These are phyloP conservation scores for Paramecium primaurelia DNA, from an alignment of 73 alveolate genomes.

Conservation along the genomic window DNA sequence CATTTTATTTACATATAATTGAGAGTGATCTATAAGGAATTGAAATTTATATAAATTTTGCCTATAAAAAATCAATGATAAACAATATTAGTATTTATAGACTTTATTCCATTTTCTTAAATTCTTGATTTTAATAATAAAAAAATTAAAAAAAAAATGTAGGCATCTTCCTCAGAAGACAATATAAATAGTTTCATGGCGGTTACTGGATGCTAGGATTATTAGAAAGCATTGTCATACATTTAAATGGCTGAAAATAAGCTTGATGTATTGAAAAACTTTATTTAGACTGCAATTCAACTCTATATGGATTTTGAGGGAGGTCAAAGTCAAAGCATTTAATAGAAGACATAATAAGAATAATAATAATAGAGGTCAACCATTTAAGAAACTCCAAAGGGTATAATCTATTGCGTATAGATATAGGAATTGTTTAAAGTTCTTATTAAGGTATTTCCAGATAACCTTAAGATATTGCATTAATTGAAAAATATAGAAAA, in stretches of 20 bases:
- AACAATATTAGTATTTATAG: neutral
- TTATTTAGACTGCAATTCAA: neutral
- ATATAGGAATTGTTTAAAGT: neutral
- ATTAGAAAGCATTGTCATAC: neutral
- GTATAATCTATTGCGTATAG: neutral
- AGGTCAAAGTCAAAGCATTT: neutral
- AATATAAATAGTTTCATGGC: neutral
- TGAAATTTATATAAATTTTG: neutral
- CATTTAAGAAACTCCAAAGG: neutral
- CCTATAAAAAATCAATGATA: neutral
- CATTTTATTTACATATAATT: neutral
- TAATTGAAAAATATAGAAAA: neutral
- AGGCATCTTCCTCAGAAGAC: neutral
- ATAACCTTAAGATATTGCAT: neutral
- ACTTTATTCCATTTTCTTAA: neutral
- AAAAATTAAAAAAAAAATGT: neutral
- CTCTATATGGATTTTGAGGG: slow-evolving; percentile 3
- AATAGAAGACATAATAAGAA: neutral
- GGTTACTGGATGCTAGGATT: neutral
- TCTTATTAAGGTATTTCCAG: neutral
- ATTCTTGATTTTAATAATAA: neutral
- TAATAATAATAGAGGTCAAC: neutral
- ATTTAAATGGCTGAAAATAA: slow-evolving; percentile 12
- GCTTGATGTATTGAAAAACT: neutral
- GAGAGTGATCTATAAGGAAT: neutral